Base-by-base conservation (phyloP, 352 stramenopile genomes). In the Phytophthora europaea region DNA sequence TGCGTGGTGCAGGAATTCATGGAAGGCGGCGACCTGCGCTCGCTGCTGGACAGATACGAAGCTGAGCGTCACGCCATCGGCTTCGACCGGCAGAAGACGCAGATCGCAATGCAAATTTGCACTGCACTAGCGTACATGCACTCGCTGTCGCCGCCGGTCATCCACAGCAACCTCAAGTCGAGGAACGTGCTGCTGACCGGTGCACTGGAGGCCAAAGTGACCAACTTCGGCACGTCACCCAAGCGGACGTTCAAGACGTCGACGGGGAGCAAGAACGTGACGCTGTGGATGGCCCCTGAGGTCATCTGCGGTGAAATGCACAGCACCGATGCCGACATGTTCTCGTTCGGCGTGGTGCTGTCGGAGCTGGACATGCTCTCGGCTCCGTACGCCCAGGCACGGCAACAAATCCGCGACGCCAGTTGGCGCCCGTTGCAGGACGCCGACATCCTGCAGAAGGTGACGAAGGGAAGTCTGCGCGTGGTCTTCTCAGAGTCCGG, bases 231-330 rank as follows among this genome's bases (percentile, higher is more conserved):
- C 26, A 57, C 50, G 4, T 78, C 52, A 7, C 62, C 51, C 38
- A 74, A 61, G 6, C 48, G 20, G 48, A 72, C 76, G 10, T 85
- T 83, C 16, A 83, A 72, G 36, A 81, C 84, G 20, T 60, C 74
- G 36, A 67, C 52, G 23, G 73, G 51, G 2, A 59, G 10, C 63
- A 80, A 84, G 50, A 86, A 77, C 9, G 81, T 76, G 38, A 87
- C 87, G 26, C 75, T 95, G 31, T 95, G 88, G 88, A 88, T 92
- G 56, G 88, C 87, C 4, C 88, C 87, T 1, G 88, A 95, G 62
- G 83, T 94, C 61, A 78, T 95, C 26, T 79, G 82, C 12, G 87
- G 88, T 4, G 87, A 93, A 53, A 92, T 89, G 70, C 89, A 94
- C 56, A 83, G 73, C 67, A 87, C 76, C n/a, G 73, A 87, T 8